A percentile compares a stretch with the other conserved stretches of the same genome.
Evolutionary conservation across 2,329 filamentous ascomycete species (phyloP).

Genomic region (Beauveria caledonica): DNA sequence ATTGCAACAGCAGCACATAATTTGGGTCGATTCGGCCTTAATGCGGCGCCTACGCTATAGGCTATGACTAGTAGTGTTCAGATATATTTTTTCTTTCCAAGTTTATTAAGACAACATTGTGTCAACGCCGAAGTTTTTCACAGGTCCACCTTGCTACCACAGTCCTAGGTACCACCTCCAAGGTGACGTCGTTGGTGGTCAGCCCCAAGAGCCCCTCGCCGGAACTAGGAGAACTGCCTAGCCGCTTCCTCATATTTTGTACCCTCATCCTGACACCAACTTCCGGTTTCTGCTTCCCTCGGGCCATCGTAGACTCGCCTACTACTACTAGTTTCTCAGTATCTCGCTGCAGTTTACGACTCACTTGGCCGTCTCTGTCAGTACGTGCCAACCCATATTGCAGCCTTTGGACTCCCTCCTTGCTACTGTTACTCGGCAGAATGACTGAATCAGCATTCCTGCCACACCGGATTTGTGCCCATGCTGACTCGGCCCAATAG

Average conservation of each 20-base stretch:
- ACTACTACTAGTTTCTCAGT: background rate
- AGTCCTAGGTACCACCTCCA: background rate
- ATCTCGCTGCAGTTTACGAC: background rate
- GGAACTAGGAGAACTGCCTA: background rate
- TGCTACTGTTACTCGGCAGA: background rate
- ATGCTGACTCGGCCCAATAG: background rate
- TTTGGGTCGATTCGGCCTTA: background rate
- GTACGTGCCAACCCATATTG: background rate
- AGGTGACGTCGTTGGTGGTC: conserved; percentile 1
- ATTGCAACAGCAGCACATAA: background rate
- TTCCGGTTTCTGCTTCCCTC: background rate
- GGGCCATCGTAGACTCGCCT: background rate
- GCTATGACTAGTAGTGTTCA: background rate
- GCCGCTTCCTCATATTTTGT: background rate
- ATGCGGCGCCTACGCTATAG: background rate
- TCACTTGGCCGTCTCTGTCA: background rate
- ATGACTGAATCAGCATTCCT: background rate
- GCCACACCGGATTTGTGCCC: background rate
- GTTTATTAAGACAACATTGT: background rate
- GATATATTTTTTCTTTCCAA: too few relatives aligned
- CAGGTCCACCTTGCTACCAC: background rate
- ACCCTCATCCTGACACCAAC: background rate
- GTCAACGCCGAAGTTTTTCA: background rate
- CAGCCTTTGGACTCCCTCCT: background rate
- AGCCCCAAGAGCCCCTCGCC: background rate